Percentiles rank a stretch among this genome's conserved stretches.
Evolutionary conservation across 2,329 filamentous ascomycete genomes (phyloP).

Genomic region (Lasiodiplodia sp.): DNA sequence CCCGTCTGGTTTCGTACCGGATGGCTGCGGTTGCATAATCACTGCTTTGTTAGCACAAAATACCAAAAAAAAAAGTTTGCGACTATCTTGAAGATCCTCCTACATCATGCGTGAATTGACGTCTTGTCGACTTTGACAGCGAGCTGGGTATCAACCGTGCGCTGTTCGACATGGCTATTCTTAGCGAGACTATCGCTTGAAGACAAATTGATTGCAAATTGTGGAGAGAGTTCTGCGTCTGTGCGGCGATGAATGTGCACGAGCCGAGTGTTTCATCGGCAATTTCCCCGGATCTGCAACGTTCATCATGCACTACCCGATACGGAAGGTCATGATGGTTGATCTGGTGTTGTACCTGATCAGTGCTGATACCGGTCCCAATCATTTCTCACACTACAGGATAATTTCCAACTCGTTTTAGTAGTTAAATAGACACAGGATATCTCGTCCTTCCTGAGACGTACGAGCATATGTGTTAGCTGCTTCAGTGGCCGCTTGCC

Average conservation of each 20-base stretch:
- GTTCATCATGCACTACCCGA: conserved; percentile 8
- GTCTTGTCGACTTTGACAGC: not conserved
- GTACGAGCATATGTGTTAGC: not conserved
- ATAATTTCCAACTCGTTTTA: not conserved
- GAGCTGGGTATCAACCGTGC: not conserved
- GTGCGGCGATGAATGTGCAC: conserved; percentile 3
- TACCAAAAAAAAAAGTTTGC: conserved; percentile 18
- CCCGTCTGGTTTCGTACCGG: not conserved
- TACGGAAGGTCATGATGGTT: conserved; percentile 9
- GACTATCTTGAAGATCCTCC: not conserved
- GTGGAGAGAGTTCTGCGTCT: not conserved
- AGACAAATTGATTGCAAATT: not conserved
- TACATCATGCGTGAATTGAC: not conserved
- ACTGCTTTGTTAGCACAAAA: conserved; percentile 2
- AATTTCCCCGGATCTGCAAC: conserved; percentile 18
- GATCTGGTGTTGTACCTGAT: not conserved
- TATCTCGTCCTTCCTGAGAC: not conserved
- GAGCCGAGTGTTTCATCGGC: not conserved
- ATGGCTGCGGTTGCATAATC: not conserved
- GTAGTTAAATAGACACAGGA: not conserved
- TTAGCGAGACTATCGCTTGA: not conserved
- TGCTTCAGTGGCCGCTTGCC: not conserved
- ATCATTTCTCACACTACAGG: not conserved
- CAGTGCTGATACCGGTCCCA: not conserved
- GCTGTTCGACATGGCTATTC: not conserved